Conservation (phyloP, 106 monocot species). For the Dendrobium catenatum region DNA sequence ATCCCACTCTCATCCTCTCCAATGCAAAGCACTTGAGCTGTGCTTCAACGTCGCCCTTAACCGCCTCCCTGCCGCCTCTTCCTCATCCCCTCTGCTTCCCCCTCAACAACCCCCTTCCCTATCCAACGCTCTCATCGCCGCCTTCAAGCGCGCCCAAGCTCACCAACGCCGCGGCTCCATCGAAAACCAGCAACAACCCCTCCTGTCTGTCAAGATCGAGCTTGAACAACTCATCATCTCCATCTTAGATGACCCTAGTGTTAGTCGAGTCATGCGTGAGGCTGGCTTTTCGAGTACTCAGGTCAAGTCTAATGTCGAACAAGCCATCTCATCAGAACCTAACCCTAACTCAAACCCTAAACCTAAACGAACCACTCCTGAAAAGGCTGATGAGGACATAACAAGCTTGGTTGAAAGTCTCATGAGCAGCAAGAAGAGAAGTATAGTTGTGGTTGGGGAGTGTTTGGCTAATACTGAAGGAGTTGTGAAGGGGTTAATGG, state of each 20-base stretch:
- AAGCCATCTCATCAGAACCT: conserved; percentile 40
- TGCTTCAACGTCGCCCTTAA: conserved; percentile 90
- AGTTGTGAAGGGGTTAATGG: conserved; percentile 56
- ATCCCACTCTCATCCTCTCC: conserved; percentile 74
- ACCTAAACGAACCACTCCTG: not conserved
- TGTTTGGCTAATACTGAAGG: conserved; percentile 46
- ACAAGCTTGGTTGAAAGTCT: conserved; percentile 47
- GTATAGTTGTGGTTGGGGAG: conserved; percentile 79
- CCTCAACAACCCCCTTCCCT: conserved; percentile 47
- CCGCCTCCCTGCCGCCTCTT: conserved; percentile 47
- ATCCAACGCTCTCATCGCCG: conserved; percentile 94
- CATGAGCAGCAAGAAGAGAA: conserved; percentile 36
- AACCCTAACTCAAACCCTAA: not conserved
- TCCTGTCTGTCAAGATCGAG: conserved; percentile 88
- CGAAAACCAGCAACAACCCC: conserved; percentile 87
- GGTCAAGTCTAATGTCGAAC: conserved; percentile 82
- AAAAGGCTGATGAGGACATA: conserved; percentile 33
- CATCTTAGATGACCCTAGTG: conserved; percentile 88
- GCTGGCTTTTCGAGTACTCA: conserved; percentile 96
- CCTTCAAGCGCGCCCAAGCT: conserved; percentile 94
- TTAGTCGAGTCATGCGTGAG: conserved; percentile 93
- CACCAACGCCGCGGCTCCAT: conserved; percentile 84
- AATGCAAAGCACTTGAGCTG: conserved; percentile 80
- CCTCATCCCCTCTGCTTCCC: conserved; percentile 3
- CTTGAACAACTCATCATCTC: conserved; percentile 90